Base-by-base conservation (phyloP, 2,329 filamentous ascomycete genomes). In the Ustulina deusta region DNA sequence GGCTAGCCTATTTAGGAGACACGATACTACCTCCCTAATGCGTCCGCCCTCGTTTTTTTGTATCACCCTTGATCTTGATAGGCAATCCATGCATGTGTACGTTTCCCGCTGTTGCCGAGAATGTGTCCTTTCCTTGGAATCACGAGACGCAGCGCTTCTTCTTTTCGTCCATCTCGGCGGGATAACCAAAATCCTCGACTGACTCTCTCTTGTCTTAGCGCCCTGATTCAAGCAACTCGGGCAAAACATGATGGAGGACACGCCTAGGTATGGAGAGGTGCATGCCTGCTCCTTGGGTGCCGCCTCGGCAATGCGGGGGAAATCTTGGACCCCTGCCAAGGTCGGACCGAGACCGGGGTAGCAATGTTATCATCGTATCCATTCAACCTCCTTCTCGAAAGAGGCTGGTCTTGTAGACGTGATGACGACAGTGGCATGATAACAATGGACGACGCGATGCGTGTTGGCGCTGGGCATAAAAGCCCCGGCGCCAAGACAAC, bases 381-480 rank as follows among this genome's bases (percentile, higher is more conserved):
- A 27, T 17, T n/a, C 52, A 27, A 56, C 52, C 52, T 40, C 52
- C 52, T 56, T 56, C 52, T 56, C 17, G 34, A 56, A 56, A 42
- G 52, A 29, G 52, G 34, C 34, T 56, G 42, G 52, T 42, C 13
- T 13, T 11, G 13, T 42, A 42, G 34, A 27, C 22, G 20, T 56
- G 20, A 56, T 40, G 20, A 22, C 5, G 20, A 17, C 3, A 25
- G 32, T 42, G 36, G 36, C 20, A 27, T 27, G 34, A 56, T 56
- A 56, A 27, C 52, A 42, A 42, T 42, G 52, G 34, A n/a, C 42
- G 52, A 56, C 36, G 52, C 20, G 34, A 42, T 56, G 34, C 3
- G 34, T 42, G 29, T n/a, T 56, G 52, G 52, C 36, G 20, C 36
- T 56, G 52, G 52, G 52, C 52, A 56, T 56, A 56, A 42, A 56